Evolutionary conservation across 257 asterid genomes (phyloP).

Genomic region (Craterostigma plantagineum): DNA sequence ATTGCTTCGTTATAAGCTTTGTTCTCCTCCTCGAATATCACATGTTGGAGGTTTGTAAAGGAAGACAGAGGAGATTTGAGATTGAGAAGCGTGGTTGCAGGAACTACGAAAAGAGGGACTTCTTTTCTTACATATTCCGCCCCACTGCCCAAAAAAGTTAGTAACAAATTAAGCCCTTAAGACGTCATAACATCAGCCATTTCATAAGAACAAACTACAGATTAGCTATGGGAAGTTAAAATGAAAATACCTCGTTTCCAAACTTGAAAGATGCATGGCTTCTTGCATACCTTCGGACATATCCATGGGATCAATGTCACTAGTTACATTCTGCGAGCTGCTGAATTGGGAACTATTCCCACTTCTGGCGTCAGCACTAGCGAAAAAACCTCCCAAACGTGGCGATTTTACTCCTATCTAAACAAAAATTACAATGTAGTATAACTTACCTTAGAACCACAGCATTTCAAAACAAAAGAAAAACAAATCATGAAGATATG

Average conservation of each 20-base stretch:
- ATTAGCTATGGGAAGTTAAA: too few species aligned
- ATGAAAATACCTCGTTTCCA: constrained; percentile 85
- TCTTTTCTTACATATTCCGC: constrained; percentile 88
- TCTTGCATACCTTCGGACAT: constrained; percentile 98
- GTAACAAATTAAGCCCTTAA: too few species aligned
- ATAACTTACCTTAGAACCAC: too few species aligned
- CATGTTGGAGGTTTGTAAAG: constrained; percentile 63
- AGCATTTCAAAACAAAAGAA: too few species aligned
- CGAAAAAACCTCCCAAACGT: constrained; percentile 55
- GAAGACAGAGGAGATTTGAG: constrained; percentile 64
- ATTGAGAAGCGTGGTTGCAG: constrained; percentile 50
- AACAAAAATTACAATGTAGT: constrained; percentile 17
- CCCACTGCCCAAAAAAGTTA: constrained; percentile 41
- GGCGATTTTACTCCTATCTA: constrained; percentile 58
- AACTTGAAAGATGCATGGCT: constrained; percentile 87
- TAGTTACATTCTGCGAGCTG: constrained; percentile 27
- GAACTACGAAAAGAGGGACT: constrained; percentile 67
- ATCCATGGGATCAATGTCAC: constrained; percentile 82
- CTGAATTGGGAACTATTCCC: constrained; percentile 31
- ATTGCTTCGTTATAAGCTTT: constrained; percentile 77
- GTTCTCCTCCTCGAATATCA: constrained; percentile 74
- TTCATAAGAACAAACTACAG: neutral
- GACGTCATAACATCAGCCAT: too few species aligned
- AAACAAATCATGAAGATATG: neutral
- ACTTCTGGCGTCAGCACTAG: constrained; percentile 41